Evolutionary conservation across 108 stramenopile species (phyloP), one percentile per base, ranked within the genome.

Genomic region (Pseudonitzschia multistriata): DNA sequence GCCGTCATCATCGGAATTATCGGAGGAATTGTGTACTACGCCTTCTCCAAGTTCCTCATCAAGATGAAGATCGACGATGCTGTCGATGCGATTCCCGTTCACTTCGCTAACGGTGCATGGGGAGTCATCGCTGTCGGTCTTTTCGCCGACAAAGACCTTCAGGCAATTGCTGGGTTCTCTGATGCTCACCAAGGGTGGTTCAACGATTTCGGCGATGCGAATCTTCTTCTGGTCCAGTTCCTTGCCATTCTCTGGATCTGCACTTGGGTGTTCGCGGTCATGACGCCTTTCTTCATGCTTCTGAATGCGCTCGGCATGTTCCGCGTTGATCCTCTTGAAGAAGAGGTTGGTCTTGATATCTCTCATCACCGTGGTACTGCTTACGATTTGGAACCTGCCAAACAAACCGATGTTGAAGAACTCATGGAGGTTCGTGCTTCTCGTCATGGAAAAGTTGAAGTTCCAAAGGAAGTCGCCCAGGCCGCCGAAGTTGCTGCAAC

Each of bases 31-130:
- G 81, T 90, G 49, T 96, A 96, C 83, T 27, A 72, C 50, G 79
- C 57, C 24, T 73, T 76, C 49, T 83, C 81, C 80, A 84, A 76
- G 61, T 74, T 92, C 21, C 70, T 96, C 28, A 74, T 90, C 54
- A 76, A 63, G 72, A 48, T 92, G 59, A 79, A 83, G 79, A 92
- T 98, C 73, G 96, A 98, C 77, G 96, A 98, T 62, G 92, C 95
- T 37, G 95, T 98, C 67, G 84, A 85, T 89, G 80, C 92, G 83
- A 62, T 87, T n/a, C 90, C 94, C 49, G 94, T 96, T n/a, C 94
- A 96, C 76, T 80, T 90, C 48, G 87, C 79, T 67, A 83, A 82
- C 62, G 94, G 94, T 15, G 68, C 80, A 60, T 96, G 94, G 94
- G 94, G 94, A 40, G 61, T 86, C 48, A 33, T 95, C 45, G 85